Conservation (phyloP, 164 flowering plant genomes). For the Dillenia turbinata region DNA sequence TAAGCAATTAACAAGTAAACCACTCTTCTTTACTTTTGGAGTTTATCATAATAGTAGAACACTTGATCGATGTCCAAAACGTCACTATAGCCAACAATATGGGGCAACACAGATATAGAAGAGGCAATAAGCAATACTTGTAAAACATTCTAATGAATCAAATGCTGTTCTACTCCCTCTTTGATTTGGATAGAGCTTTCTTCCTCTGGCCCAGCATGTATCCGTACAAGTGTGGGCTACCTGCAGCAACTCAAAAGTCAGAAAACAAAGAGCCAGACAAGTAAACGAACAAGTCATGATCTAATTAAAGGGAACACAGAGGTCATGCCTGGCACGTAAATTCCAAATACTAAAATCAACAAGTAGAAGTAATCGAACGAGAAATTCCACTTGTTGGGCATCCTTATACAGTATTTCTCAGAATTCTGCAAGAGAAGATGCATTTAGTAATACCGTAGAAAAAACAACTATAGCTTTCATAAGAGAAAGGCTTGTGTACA, state of each 20-base stretch:
- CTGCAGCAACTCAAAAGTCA: slow-evolving; percentile 36
- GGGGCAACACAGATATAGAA: no score
- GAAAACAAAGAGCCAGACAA: not conserved
- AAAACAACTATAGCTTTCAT: no score
- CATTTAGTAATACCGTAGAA: no score
- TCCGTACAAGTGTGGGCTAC: slow-evolving; percentile 83
- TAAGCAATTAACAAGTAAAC: no score
- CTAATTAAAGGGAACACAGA: not conserved
- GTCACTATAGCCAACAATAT: no score
- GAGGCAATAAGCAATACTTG: no score
- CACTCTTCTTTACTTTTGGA: no score
- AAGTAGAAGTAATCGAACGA: slow-evolving; percentile 80
- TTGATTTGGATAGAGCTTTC: slow-evolving; percentile 81
- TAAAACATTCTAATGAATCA: no score
- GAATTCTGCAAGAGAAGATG: slow-evolving; percentile 43
- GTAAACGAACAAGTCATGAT: slow-evolving; percentile 3
- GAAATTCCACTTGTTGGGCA: slow-evolving; percentile 96
- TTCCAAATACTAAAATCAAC: slow-evolving; percentile 47
- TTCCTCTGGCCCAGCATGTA: slow-evolving; percentile 93
- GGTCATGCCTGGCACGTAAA: slow-evolving; percentile 73
- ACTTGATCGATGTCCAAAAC: no score
- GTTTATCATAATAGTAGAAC: no score
- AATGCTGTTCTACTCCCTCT: slow-evolving; percentile 39
- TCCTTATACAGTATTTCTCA: slow-evolving; percentile 68
- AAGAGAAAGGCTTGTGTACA: no score